These are phyloP conservation scores for Penicillium cosmopolitanum DNA, from an alignment of 495 filamentous ascomycete species.

Conservation along the genomic window DNA sequence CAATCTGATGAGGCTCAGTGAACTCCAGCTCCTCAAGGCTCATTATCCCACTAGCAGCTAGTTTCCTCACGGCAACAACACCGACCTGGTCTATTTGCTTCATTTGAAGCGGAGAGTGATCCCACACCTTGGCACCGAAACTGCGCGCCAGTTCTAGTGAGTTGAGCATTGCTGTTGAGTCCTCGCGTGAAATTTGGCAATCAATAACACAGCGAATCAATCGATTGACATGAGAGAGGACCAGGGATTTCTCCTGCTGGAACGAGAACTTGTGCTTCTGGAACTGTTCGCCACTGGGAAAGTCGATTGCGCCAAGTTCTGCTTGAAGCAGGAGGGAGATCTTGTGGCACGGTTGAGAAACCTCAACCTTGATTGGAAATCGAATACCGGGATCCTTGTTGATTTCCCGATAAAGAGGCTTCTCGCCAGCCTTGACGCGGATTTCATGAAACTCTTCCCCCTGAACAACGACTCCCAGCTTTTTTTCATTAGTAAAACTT, in stretches of 20 bases:
- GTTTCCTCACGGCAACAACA: constrained; percentile 73
- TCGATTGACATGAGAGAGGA: constrained; percentile 76
- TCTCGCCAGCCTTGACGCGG: constrained; percentile 74
- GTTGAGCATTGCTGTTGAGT: constrained; percentile 67
- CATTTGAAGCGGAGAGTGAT: constrained; percentile 79
- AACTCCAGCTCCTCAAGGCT: constrained; percentile 71
- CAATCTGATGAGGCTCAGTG: constrained; percentile 72
- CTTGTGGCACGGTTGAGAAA: constrained; percentile 77
- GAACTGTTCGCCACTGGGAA: constrained; percentile 64
- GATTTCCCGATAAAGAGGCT: constrained; percentile 75
- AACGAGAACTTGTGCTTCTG: constrained; percentile 64
- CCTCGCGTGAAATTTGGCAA: constrained; percentile 70
- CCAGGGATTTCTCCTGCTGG: constrained; percentile 65
- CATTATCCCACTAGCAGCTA: constrained; percentile 70
- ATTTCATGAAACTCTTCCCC: constrained; percentile 80
- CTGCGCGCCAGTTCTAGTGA: constrained; percentile 81
- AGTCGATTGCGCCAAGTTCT: constrained; percentile 76
- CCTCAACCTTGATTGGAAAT: constrained; percentile 78
- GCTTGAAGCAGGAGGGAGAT: constrained; percentile 84
- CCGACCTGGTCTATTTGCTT: constrained; percentile 88
- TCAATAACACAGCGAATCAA: constrained; percentile 85
- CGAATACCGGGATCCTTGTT: constrained; percentile 75
- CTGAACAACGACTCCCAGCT: constrained; percentile 70
- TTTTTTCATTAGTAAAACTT: constrained; percentile 35
- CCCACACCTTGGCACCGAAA: constrained; percentile 82